These are phyloP conservation scores for Aurantiochytrium sp. DNA, from an alignment of 108 stramenopile species.

Conservation along the genomic window DNA sequence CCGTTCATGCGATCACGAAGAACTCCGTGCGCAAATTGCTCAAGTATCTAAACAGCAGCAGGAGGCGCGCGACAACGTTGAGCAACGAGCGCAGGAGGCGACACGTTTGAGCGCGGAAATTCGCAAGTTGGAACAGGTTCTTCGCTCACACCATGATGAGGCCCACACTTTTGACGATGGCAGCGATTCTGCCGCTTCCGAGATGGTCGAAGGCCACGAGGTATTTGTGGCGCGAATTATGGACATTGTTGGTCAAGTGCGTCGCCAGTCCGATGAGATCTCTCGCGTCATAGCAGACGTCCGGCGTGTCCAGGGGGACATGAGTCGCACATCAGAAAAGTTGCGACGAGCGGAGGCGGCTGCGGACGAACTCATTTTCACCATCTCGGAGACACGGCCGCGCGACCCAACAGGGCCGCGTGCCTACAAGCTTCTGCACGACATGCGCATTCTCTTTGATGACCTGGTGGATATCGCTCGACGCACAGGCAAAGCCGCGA, in stretches of 20 bases:
- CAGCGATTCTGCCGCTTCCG: too few species aligned
- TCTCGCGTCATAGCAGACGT: background rate
- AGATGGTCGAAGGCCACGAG: too few species aligned
- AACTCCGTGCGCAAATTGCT: background rate
- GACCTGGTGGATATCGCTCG: background rate
- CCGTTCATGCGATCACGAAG: background rate
- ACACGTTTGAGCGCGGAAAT: too few species aligned
- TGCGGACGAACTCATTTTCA: background rate
- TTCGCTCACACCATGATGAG: too few species aligned
- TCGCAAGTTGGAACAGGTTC: too few species aligned
- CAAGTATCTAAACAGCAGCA: too few species aligned
- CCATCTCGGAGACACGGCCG: background rate
- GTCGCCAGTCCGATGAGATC: background rate
- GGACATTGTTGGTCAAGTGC: background rate
- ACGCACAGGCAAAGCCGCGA: background rate
- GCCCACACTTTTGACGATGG: too few species aligned
- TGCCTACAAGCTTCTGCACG: background rate
- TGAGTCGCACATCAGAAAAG: background rate
- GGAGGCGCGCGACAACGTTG: too few species aligned
- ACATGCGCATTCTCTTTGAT: background rate
- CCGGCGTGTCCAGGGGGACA: background rate
- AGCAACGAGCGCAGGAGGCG: too few species aligned
- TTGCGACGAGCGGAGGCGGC: background rate
- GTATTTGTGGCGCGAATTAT: background rate
- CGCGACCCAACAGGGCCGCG: background rate